phyloP scores from a whole-genome alignment of 345 rosid species.

The Gossypium anomalum region DNA sequence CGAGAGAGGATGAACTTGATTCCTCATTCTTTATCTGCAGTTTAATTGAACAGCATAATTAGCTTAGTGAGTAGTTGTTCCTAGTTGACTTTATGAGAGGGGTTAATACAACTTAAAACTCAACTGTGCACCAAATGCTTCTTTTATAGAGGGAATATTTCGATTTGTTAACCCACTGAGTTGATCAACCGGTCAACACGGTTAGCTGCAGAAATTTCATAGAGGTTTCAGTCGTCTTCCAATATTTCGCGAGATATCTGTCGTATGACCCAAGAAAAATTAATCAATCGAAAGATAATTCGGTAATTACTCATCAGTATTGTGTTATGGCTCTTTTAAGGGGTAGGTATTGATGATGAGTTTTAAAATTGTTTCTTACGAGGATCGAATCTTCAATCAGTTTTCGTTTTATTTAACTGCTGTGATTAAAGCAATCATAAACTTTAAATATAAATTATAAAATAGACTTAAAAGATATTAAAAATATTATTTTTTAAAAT shows the following conservation, averaged over 20 bases:
- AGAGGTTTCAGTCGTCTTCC: background rate
- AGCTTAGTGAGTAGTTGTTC: background rate
- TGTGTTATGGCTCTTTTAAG: too few species aligned
- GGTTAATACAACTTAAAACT: too few species aligned
- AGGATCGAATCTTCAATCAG: accelerated
- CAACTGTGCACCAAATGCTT: too few species aligned
- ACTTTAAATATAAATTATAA: too few species aligned
- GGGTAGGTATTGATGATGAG: too few species aligned
- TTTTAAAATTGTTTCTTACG: accelerated
- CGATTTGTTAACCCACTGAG: background rate
- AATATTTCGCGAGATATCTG: background rate
- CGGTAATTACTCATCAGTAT: too few species aligned
- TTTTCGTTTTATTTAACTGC: accelerated
- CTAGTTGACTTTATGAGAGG: background rate
- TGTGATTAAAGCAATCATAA: too few species aligned
- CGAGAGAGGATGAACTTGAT: background rate
- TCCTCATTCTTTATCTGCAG: too few species aligned
- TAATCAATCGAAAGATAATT: background rate
- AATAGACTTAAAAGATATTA: too few species aligned
- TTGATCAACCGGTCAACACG: background rate
- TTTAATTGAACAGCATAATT: background rate
- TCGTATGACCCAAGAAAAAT: background rate
- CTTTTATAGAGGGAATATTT: background rate
- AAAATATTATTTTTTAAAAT: too few species aligned
- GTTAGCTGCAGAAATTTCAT: background rate